These are phyloP conservation scores for Soucietia sequanensis DNA, from an alignment of 805 yeast genomes.

Conservation along the genomic window DNA sequence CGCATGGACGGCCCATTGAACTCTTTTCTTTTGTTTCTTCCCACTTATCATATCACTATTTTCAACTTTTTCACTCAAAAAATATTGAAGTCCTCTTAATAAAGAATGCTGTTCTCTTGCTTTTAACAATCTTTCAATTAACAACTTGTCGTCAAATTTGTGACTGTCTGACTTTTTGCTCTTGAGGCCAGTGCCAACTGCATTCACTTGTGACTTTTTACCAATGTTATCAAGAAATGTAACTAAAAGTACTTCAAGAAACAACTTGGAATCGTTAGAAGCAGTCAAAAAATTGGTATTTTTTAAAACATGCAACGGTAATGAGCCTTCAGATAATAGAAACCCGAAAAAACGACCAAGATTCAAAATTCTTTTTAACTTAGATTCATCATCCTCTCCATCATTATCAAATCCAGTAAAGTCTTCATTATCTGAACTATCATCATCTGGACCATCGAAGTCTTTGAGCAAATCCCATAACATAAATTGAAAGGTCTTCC, in stretches of 20 bases:
- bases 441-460: constrained; percentile 50
- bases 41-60: constrained; percentile 51
- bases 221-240: constrained; percentile 65
- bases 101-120: constrained; percentile 59
- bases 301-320: constrained; percentile 71
- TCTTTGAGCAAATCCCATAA: constrained; percentile 85
- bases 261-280: constrained; percentile 60
- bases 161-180: constrained; percentile 23
- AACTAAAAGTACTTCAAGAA: constrained; percentile 71
- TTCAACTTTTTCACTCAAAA: constrained; percentile 48
- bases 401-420: constrained; percentile 35
- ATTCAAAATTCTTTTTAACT: constrained; percentile 61
- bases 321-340: constrained; percentile 67
- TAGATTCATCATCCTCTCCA: constrained; percentile 52
- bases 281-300: constrained; percentile 72
- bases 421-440: constrained; percentile 43
- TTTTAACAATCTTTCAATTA: constrained; percentile 51
- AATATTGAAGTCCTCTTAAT: constrained; percentile 65
- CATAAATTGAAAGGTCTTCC: constrained; percentile 83
- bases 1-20: constrained; percentile 65
- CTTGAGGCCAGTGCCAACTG: constrained; percentile 43
- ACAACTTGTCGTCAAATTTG: constrained; percentile 46
- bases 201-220: constrained; percentile 54
- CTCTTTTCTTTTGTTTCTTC: constrained; percentile 52
- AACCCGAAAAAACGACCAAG: constrained; percentile 80